Conservation (phyloP, 169 alveolate species). For the Cryptosporidium felis region DNA sequence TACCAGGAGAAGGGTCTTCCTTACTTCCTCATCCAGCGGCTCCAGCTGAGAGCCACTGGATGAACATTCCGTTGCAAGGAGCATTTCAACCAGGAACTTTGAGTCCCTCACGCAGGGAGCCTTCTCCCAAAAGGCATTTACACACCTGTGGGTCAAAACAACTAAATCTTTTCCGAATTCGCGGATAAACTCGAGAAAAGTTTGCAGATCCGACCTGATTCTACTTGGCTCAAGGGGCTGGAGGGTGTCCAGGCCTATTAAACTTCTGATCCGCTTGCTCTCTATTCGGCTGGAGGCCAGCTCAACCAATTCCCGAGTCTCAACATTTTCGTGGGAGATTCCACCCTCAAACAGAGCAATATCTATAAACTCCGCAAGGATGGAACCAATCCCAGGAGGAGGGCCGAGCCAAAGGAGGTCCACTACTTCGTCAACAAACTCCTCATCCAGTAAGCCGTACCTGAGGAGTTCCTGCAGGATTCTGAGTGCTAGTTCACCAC, state of each 20-base stretch:
- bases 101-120: slow-evolving; percentile 68
- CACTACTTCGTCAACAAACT: slow-evolving; percentile 51
- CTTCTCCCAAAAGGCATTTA: slow-evolving; percentile 58
- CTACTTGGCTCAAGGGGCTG: slow-evolving; percentile 23
- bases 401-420: slow-evolving; percentile 40
- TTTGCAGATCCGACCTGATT: slow-evolving; percentile 39
- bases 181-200: slow-evolving; percentile 49
- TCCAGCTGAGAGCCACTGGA: not conserved
- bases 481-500: slow-evolving; percentile 27
- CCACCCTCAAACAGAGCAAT: slow-evolving; percentile 66
- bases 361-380: slow-evolving; percentile 39
- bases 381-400: not conserved
- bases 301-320: slow-evolving; percentile 44
- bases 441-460: slow-evolving; percentile 17
- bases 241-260: not conserved
- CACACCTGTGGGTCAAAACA: slow-evolving; percentile 37
- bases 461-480: not conserved
- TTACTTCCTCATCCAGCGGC: slow-evolving; percentile 10
- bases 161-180: slow-evolving; percentile 67
- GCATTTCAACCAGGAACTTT: slow-evolving; percentile 26
- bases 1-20: slow-evolving; percentile 37
- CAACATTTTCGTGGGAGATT: slow-evolving; percentile 53
- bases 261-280: slow-evolving; percentile 1
- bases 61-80: slow-evolving; percentile 41
- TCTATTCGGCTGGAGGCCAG: slow-evolving; percentile 1